Conservation (phyloP, 2,329 filamentous ascomycete genomes). For the Diaporthe citrichinensis region DNA sequence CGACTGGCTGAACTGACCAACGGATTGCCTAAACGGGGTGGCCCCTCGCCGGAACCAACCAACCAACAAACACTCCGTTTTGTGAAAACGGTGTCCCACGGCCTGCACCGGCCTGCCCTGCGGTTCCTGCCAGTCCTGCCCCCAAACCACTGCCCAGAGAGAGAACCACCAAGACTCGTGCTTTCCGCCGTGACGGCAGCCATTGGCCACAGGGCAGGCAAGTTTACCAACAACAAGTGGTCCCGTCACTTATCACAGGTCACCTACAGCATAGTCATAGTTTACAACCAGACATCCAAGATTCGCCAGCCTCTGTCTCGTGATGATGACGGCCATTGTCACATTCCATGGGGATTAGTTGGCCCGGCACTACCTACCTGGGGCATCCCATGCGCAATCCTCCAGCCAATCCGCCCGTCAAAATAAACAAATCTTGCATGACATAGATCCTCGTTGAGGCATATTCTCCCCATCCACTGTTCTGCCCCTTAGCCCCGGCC, state of each 20-base stretch:
- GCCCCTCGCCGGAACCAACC: background rate
- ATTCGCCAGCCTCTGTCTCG: slow-evolving; percentile 31
- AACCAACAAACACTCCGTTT: slow-evolving; percentile 5
- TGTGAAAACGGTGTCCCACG: background rate
- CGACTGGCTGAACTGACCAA: background rate
- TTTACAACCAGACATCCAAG: slow-evolving; percentile 2
- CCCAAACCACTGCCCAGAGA: background rate
- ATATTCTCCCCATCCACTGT: slow-evolving; percentile 3
- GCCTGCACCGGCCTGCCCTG: background rate
- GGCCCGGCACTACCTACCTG: slow-evolving; percentile 4
- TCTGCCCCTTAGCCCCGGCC: background rate
- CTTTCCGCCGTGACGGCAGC: background rate
- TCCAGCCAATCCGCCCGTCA: background rate
- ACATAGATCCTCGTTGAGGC: slow-evolving; percentile 24
- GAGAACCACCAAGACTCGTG: slow-evolving; percentile 1
- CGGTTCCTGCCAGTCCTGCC: background rate
- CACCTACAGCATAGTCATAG: slow-evolving; percentile 11
- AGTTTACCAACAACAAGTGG: background rate
- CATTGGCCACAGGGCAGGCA: slow-evolving; percentile 7
- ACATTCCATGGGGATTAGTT: slow-evolving; percentile 12
- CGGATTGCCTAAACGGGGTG: background rate
- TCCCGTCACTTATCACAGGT: slow-evolving; percentile 38
- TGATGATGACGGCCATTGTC: slow-evolving; percentile 25
- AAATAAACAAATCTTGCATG: slow-evolving; percentile 34
- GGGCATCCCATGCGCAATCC: background rate